Percentiles rank a stretch among this genome's conserved stretches.
Evolutionary conservation across 2,329 filamentous ascomycete genomes (phyloP).

Genomic region (Fusarium sp.): DNA sequence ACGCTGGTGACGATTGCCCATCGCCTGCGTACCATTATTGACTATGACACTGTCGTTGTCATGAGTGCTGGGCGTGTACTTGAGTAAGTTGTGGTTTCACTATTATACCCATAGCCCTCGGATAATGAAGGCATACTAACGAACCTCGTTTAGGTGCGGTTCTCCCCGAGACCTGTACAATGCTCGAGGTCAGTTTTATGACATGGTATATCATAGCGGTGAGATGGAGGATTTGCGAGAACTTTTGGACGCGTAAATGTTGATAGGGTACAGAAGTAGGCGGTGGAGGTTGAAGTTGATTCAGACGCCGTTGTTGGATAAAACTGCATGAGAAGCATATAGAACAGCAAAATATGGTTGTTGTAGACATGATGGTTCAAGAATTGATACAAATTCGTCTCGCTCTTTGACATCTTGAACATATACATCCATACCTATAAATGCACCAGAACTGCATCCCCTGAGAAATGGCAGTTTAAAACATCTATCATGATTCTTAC

Average conservation of each 20-base stretch:
- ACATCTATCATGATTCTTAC: background rate
- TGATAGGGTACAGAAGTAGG: background rate
- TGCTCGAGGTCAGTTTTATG: slow-evolving; percentile 60
- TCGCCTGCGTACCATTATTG: slow-evolving; percentile 68
- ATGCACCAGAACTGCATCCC: background rate
- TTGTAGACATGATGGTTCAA: background rate
- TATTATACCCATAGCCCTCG: too few relatives aligned
- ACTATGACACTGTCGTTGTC: slow-evolving; percentile 70
- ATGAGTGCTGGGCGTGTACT: slow-evolving; percentile 65
- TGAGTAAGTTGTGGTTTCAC: slow-evolving; percentile 55
- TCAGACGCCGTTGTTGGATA: background rate
- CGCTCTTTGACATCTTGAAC: background rate
- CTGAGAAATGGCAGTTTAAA: background rate
- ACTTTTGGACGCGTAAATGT: slow-evolving; percentile 43
- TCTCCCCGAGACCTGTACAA: slow-evolving; percentile 61
- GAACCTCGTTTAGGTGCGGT: slow-evolving; percentile 51
- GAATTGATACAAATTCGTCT: background rate
- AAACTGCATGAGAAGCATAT: slow-evolving; percentile 1
- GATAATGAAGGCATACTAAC: slow-evolving; percentile 3
- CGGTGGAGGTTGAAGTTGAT: background rate
- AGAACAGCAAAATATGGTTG: background rate
- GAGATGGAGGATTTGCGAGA: slow-evolving; percentile 61
- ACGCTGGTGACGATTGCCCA: slow-evolving; percentile 71
- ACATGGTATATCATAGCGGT: slow-evolving; percentile 67
- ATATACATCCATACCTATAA: background rate